Base-by-base conservation (phyloP, 768 basidiomycete species). In the Infundibulicybe gibba region DNA sequence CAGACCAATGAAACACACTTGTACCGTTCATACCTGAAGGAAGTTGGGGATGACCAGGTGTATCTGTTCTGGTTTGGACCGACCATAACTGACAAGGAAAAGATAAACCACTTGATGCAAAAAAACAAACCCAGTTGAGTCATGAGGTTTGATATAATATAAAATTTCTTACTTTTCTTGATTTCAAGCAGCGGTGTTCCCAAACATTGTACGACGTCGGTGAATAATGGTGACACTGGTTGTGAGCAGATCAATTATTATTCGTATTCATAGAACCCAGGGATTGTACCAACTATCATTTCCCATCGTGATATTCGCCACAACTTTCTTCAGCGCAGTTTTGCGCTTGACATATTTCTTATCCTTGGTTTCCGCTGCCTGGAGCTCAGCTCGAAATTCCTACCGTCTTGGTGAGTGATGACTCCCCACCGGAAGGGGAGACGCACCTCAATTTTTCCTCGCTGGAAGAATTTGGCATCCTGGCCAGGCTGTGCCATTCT, bases 251-350 rank as follows among this genome's bases (percentile, higher is more conserved):
- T 56, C 43, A 57, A 53, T 49, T 40, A 53, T 52, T 54, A 49
- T 54, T 46, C 39, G 51, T 54, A 49, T 51, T 51, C 44, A 41
- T 43, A 33, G 52, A 50, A 44, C 53, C 46, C 32, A 56, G 49
- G 49, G 49, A 56, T 60, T 55, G 55, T 63, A 82, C 93, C 69
- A 62, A 97, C 95, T 94, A 68, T 98, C 94, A 61, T 94, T 97
- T 38, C 97, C 97, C 94, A 99, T 98, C 3, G 97, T 99, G 66
- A 98, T 98, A 66, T 97, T 97, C 35, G 97, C 97, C 11, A 97
- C 93, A 50, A 97, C 87, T 74, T 94, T 95, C 79, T 99, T 98
- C 57, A 98, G 69, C 15, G 91, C 87, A 0, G 83, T 94, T 79
- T 94, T 98, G 58, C 94, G 81, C 68, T 94, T 94, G 55, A 82